Conservation (phyloP, 108 stramenopile species). For the Epithemia pelagica region DNA sequence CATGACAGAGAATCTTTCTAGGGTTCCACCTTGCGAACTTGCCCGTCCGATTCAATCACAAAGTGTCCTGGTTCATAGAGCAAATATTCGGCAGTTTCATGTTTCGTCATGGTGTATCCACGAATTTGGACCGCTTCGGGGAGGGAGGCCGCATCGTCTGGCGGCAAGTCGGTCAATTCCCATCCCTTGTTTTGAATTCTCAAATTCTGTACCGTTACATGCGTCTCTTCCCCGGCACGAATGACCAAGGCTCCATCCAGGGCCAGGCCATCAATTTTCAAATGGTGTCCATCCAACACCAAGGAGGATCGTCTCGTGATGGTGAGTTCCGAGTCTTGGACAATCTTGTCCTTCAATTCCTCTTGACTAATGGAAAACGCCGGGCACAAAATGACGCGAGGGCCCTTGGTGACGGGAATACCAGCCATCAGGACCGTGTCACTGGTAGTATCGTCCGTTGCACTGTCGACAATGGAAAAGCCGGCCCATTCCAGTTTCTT, state of each 20-base stretch:
- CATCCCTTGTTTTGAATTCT: conserved; percentile 74
- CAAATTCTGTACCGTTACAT: conserved; percentile 70
- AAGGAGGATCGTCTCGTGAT: conserved; percentile 64
- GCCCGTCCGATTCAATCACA: conserved; percentile 57
- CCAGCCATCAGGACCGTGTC: conserved; percentile 51
- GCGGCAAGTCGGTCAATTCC: conserved; percentile 54
- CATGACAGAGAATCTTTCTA: no score
- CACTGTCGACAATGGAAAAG: conserved; percentile 52
- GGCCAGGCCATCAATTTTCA: conserved; percentile 68
- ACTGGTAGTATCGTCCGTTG: conserved; percentile 20
- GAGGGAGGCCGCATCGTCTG: conserved; percentile 42
- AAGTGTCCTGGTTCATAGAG: conserved; percentile 76
- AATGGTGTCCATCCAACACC: conserved; percentile 67
- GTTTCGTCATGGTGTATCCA: conserved; percentile 81
- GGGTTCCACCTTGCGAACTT: conserved; percentile 34
- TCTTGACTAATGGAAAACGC: conserved; percentile 75
- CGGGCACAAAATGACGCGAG: conserved; percentile 69
- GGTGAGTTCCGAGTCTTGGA: conserved; percentile 36
- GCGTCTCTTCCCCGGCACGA: conserved; percentile 50
- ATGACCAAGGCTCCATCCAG: conserved; percentile 83
- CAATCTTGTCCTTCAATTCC: conserved; percentile 63
- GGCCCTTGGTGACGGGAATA: conserved; percentile 80
- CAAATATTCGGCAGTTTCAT: conserved; percentile 60
- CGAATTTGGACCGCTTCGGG: conserved; percentile 75
- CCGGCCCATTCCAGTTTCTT: conserved; percentile 76